Base-by-base conservation (phyloP, 164 flowering plant species). In the Annona squamosa region DNA sequence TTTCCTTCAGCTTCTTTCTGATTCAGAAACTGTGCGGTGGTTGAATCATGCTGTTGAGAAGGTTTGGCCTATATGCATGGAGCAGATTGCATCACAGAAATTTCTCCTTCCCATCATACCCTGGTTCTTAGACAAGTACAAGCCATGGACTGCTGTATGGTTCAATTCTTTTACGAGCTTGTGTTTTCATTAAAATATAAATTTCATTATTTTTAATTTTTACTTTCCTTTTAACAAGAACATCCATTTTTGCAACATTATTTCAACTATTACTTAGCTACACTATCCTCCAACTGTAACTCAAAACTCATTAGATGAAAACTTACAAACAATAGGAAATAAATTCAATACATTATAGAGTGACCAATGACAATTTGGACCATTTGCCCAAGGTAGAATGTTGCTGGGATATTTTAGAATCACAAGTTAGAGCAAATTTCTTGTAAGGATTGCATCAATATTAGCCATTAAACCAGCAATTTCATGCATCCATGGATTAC, bases 101-200 rank as follows among this genome's bases (percentile, higher is more conserved):
- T 75, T 96, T 77, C 86, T 96, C 18, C 89, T 90, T 5, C 95
- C 97, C 1, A 91, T 96, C 45, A 79, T 93, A 68, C 99, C 99
- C 72, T 96, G 99, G 99, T 96, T 96, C 85, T 77, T 96, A 82
- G 86, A 96, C 43, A 96, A 93, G 85, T 96, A 89, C 85, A 96
- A 93, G 74, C 99, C 99, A 9, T 96, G 99, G 99, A 91, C 97
- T 74, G 98, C 88, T 74, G 99, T 96, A 95, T 72, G 93, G 26
- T 19, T 76, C 63, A 78, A 73, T 56, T 37, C 71, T 56, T 41
- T 10, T 17, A 66, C 42, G 42, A 66, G 17, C 16, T 42, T 66
- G 10, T 66, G 46, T n/a, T 42, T 42, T 42, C 3, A 5, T 18
- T 13, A 63, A 18, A 17, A 2, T 63, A 16, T 16, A 56, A 1